Conservation (phyloP, 768 basidiomycete genomes). For the Kondoa malvinella region DNA sequence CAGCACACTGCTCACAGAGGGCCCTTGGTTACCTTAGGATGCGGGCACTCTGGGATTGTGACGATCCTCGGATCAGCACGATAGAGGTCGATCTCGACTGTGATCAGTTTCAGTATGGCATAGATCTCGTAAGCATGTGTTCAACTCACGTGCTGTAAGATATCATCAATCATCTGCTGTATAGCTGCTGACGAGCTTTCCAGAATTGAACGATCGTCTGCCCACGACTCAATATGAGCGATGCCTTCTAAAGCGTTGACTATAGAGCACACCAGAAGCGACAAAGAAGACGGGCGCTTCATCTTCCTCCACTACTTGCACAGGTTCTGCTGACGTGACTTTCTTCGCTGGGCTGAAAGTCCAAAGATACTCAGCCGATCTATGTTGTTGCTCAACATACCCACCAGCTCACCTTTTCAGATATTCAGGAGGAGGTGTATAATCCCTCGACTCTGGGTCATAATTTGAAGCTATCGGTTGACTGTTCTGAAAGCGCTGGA, state of each 20-base stretch:
- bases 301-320: not conserved
- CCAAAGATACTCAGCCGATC: not conserved
- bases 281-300: not conserved
- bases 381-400: too few species aligned
- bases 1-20: too few species aligned
- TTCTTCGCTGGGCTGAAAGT: not conserved
- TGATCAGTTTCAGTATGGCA: not conserved
- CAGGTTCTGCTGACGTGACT: not conserved
- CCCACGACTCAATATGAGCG: not conserved
- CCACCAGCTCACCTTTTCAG: not conserved
- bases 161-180: not conserved
- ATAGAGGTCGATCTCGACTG: not conserved
- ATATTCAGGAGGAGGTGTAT: not conserved
- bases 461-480: not conserved
- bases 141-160: not conserved
- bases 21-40: too few species aligned
- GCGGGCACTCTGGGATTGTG: too few species aligned
- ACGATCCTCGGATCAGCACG: too few species aligned
- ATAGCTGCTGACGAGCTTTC: not conserved
- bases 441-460: not conserved
- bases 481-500: not conserved
- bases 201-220: not conserved
- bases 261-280: not conserved
- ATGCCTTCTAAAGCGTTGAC: not conserved
- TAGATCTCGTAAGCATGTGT: not conserved